phyloP scores from a whole-genome alignment of 306 rosid genomes.

The Prunus mume region DNA sequence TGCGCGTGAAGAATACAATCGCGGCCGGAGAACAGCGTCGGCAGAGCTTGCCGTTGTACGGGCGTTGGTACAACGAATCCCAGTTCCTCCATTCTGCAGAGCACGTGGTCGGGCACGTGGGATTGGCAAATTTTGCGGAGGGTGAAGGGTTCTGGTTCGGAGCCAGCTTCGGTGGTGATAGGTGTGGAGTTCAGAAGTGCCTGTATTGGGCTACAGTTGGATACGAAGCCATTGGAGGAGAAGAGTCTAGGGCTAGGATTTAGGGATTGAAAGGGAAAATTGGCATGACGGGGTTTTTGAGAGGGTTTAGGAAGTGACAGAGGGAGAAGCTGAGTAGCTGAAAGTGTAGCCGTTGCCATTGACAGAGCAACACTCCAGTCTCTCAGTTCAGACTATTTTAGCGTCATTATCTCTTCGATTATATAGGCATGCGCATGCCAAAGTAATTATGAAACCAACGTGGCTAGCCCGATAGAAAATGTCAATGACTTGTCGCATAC shows the following conservation, averaged over 20 bases:
- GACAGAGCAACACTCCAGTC: neutral
- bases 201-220: constrained; percentile 27
- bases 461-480: no score
- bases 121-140: constrained; percentile 54
- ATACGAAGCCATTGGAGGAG: constrained; percentile 6
- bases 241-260: constrained; percentile 23
- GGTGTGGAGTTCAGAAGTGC: constrained; percentile 39
- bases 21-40: constrained; percentile 61
- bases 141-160: constrained; percentile 29
- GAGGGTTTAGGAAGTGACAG: constrained; percentile 2
- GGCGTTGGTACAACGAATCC: constrained; percentile 72
- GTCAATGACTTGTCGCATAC: no score
- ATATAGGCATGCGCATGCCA: no score
- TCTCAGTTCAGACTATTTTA: no score
- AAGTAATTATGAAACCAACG: no score
- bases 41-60: constrained; percentile 69
- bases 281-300: constrained; percentile 7
- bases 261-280: constrained; percentile 15
- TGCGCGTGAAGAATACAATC: constrained; percentile 93
- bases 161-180: constrained; percentile 6
- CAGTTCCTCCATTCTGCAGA: constrained; percentile 75
- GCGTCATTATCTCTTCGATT: no score
- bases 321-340: constrained; percentile 30
- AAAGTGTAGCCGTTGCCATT: constrained; percentile 43
- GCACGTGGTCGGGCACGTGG: constrained; percentile 55